These are phyloP conservation scores for Yamadazyma atmosphaerica DNA, from an alignment of 1,139 yeast genomes.

Conservation along the genomic window DNA sequence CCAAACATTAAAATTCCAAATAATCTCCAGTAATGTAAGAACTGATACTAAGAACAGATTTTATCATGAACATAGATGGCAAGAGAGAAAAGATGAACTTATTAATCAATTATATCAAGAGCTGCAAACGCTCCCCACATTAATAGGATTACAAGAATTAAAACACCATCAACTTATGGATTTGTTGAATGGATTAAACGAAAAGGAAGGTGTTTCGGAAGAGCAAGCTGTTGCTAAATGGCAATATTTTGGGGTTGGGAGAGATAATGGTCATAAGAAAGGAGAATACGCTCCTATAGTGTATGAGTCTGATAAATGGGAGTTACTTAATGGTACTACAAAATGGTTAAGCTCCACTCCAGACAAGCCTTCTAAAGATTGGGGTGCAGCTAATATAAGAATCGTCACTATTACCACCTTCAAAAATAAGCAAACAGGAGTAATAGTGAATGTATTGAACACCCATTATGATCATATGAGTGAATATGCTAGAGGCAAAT, in stretches of 20 bases:
- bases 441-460: conserved; percentile 33
- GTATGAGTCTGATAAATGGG: conserved; percentile 30
- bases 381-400: conserved; percentile 45
- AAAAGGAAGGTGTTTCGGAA: conserved; percentile 13
- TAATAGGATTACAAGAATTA: conserved; percentile 31
- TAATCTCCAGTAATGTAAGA: conserved; percentile 24
- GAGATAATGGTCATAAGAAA: conserved; percentile 41
- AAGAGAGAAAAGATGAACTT: conserved; percentile 20
- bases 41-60: conserved; percentile 20
- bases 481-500: conserved; percentile 32
- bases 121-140: conserved; percentile 18
- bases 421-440: conserved; percentile 21
- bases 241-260: conserved; percentile 45
- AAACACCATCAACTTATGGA: conserved; percentile 27
- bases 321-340: conserved; percentile 33
- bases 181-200: conserved; percentile 19
- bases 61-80: conserved; percentile 27
- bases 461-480: conserved; percentile 46
- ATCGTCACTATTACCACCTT: conserved; percentile 41
- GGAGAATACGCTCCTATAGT: conserved; percentile 52
- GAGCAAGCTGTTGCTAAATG: conserved; percentile 19
- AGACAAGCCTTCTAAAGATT: conserved; percentile 36
- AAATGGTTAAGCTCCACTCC: conserved; percentile 48
- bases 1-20: conserved; percentile 8
- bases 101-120: conserved; percentile 16